phyloP scores from a whole-genome alignment of 805 yeast genomes.

The Candida stauntonica region DNA sequence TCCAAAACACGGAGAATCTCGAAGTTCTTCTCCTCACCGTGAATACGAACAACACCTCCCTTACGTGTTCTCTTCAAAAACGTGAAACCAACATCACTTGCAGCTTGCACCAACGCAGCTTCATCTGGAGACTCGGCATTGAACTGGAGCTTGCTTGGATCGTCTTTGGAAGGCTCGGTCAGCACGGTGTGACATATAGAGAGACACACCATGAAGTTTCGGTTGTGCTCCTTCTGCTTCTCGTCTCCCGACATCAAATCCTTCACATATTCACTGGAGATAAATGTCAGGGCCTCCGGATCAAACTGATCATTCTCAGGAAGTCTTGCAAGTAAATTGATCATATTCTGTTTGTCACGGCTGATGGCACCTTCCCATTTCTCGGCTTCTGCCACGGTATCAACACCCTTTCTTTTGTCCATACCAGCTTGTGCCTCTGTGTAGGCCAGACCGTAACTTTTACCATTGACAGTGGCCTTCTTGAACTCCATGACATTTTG shows the following conservation, averaged over 20 bases:
- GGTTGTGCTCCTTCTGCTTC: conserved; percentile 51
- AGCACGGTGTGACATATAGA: conserved; percentile 77
- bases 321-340: conserved; percentile 34
- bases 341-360: conserved; percentile 56
- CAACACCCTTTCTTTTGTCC: conserved; percentile 69
- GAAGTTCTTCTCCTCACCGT: conserved; percentile 65
- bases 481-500: conserved; percentile 85
- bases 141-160: conserved; percentile 50
- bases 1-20: conserved; percentile 66
- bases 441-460: conserved; percentile 70
- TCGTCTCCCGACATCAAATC: conserved; percentile 48
- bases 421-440: conserved; percentile 80
- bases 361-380: conserved; percentile 48
- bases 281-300: conserved; percentile 60
- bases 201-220: conserved; percentile 69
- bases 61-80: conserved; percentile 64
- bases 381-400: conserved; percentile 54
- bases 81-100: conserved; percentile 69
- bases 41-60: conserved; percentile 62
- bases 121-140: conserved; percentile 89
- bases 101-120: conserved; percentile 79
- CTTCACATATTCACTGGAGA: conserved; percentile 58
- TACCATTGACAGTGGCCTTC: conserved; percentile 72
- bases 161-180: conserved; percentile 59
- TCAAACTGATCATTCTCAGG: conserved; percentile 38